Conservation (phyloP, 2,329 filamentous ascomycete genomes). For the Phoma sp. region DNA sequence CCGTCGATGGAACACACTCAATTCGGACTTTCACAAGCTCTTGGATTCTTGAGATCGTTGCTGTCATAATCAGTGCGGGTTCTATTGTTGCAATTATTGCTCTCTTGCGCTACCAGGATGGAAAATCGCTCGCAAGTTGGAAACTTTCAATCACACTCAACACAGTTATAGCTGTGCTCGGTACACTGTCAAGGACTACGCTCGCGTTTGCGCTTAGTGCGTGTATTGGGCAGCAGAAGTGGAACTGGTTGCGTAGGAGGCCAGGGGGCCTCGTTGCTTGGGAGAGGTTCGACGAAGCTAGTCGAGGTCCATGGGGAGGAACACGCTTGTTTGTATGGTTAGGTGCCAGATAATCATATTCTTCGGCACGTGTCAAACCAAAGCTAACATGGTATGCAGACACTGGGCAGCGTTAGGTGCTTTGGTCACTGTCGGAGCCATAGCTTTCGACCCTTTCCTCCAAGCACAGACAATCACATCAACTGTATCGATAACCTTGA, state of each 20-base stretch:
- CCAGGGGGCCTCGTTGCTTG: constrained; percentile 9
- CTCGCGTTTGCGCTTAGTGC: constrained; percentile 22
- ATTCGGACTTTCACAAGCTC: background rate
- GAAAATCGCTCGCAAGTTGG: constrained; percentile 13
- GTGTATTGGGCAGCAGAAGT: constrained; percentile 25
- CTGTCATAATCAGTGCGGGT: background rate
- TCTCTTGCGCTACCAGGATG: constrained; percentile 11
- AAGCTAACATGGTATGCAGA: background rate
- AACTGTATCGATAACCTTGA: too few relatives aligned
- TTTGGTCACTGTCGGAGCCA: constrained; percentile 2
- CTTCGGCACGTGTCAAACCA: background rate
- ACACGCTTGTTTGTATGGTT: constrained; percentile 19
- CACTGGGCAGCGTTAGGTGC: constrained; percentile 20
- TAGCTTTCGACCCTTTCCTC: constrained; percentile 20
- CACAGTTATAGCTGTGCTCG: constrained; percentile 18
- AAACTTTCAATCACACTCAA: constrained; percentile 14
- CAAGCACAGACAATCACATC: too few relatives aligned
- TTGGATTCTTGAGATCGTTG: constrained; percentile 9
- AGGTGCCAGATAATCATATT: background rate
- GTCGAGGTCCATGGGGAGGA: constrained; percentile 21
- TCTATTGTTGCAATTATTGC: constrained; percentile 9
- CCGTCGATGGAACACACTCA: background rate
- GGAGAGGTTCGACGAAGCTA: constrained; percentile 24
- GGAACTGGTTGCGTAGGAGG: constrained; percentile 16
- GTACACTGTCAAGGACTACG: constrained; percentile 16